A percentile compares a stretch with the other conserved stretches of the same genome.
Evolutionary conservation across 495 filamentous ascomycete species (phyloP).

Genomic region (Usnea hakonensis): DNA sequence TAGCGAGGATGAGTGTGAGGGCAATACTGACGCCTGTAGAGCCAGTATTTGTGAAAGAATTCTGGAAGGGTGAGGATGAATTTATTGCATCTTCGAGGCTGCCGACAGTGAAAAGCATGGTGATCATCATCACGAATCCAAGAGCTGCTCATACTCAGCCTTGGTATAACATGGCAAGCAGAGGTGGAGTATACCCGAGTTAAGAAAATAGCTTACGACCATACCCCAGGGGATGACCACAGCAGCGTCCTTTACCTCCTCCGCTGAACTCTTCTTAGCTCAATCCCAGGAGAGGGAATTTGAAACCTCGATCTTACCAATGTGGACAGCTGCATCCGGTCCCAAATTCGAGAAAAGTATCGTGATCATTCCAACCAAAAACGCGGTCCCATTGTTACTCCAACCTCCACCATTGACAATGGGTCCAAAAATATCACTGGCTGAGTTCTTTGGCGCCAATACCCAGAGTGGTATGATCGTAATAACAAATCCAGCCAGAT

Average conservation of each 20-base stretch:
- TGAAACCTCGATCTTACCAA: neutral
- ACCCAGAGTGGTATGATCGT: neutral
- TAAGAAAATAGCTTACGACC: neutral
- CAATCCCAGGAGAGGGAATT: no score
- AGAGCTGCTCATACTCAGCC: neutral
- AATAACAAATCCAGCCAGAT: neutral
- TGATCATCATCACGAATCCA: conserved; percentile 4
- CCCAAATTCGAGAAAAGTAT: conserved; percentile 2
- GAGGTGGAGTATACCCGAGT: neutral
- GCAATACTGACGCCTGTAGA: neutral
- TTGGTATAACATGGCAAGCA: neutral
- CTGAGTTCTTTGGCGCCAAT: neutral
- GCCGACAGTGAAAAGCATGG: neutral
- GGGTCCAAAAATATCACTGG: neutral
- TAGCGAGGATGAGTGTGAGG: neutral
- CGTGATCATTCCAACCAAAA: neutral
- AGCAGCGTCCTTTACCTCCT: neutral
- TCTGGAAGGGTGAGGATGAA: neutral
- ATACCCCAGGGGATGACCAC: neutral
- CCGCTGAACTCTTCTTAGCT: neutral
- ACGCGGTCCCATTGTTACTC: neutral
- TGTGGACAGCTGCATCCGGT: neutral
- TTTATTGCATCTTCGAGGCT: neutral
- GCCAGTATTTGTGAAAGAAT: neutral
- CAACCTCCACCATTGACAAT: neutral